Evolutionary conservation across 1,284 basidiomycete genomes (phyloP).

Genomic region (Tilletia indica): DNA sequence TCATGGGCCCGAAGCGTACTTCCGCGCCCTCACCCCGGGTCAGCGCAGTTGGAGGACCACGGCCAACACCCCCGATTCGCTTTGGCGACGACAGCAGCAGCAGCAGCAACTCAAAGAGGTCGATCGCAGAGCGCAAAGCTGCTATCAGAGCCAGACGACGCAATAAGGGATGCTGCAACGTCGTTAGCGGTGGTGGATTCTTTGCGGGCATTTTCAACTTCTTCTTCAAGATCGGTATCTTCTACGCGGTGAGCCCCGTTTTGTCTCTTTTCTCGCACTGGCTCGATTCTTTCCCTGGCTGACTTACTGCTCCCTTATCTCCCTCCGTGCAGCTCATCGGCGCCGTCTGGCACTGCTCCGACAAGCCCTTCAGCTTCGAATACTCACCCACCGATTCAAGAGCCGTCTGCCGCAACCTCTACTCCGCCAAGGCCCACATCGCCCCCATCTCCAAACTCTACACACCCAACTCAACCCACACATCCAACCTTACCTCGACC

Average conservation of each 20-base stretch:
- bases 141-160: background rate
- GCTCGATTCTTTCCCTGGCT: no score
- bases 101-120: background rate
- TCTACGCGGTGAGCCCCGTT: slow-evolving; percentile 1
- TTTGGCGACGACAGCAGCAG: background rate
- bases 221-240: slow-evolving; percentile 11
- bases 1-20: background rate
- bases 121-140: background rate
- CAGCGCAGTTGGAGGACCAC: slow-evolving; percentile 2
- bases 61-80: slow-evolving; percentile 13
- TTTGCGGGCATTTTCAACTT: background rate
- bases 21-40: background rate
- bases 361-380: slow-evolving; percentile 7
- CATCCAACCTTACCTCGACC: background rate
- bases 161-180: background rate
- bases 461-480: background rate
- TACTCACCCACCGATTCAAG: background rate
- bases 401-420: slow-evolving; percentile 6
- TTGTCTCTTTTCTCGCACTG: background rate
- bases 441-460: background rate
- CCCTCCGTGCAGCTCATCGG: background rate
- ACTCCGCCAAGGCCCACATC: slow-evolving; percentile 9
- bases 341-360: slow-evolving; percentile 8
- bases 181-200: background rate
- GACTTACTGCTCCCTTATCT: background rate